A percentile compares a stretch with the other conserved stretches of the same genome.
Conservation (phyloP, 2,329 filamentous ascomycete species). For the Diaporthe humulicola region DNA sequence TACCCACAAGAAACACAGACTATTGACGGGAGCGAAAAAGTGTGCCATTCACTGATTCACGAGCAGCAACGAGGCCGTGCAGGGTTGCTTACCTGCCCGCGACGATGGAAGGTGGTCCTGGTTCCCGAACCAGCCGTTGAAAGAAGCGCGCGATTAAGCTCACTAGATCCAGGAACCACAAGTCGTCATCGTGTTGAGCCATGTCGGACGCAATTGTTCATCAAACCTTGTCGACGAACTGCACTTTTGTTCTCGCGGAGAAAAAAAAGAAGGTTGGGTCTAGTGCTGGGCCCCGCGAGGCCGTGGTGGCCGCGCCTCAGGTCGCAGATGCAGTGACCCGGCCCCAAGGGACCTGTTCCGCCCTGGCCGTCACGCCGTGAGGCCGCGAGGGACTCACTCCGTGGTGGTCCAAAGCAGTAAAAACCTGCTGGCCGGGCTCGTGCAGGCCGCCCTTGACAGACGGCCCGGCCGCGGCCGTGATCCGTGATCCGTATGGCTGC, state of each 20-base stretch:
- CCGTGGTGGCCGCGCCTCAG: conserved; percentile 6
- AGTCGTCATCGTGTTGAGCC: not conserved
- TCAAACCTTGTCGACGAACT: conserved; percentile 26
- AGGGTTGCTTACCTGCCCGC: conserved; percentile 13
- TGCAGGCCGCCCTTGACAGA: conserved; percentile 8
- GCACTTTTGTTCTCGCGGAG: not conserved
- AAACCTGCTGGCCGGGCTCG: not conserved
- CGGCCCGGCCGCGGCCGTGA: conserved; percentile 21
- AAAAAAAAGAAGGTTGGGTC: conserved; percentile 29
- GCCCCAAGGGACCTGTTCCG: not conserved
- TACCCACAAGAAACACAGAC: conserved; percentile 16
- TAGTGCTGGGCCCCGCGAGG: conserved; percentile 13
- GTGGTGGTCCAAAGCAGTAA: not conserved
- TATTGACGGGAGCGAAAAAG: conserved; percentile 26
- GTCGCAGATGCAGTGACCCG: conserved; percentile 15
- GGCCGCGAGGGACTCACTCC: not conserved
- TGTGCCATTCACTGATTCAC: conserved; percentile 22
- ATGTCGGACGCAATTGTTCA: not conserved
- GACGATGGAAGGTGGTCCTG: not conserved
- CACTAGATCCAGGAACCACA: conserved; percentile 3
- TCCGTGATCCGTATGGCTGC: conserved; percentile 8
- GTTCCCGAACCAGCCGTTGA: conserved; percentile 18
- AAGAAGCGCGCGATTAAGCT: conserved; percentile 1
- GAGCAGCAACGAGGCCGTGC: not conserved
- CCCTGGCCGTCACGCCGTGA: not conserved